A percentile compares a stretch with the other conserved stretches of the same genome.
Conservation (phyloP, 441 rosid species). For the Cnidoscolus chayamansa region DNA sequence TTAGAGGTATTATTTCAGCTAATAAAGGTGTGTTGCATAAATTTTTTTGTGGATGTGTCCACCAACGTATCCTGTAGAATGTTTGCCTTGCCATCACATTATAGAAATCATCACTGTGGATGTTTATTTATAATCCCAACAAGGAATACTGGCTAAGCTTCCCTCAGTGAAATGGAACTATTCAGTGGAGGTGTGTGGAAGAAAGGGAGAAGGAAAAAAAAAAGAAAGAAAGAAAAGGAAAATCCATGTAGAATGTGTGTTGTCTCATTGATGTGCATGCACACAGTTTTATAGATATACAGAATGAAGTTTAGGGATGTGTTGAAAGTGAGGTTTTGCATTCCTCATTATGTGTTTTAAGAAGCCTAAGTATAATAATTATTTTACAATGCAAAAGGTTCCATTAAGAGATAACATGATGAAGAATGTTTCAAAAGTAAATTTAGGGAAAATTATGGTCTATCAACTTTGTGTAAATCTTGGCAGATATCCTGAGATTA, state of each 20-base stretch:
- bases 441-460: conserved; percentile 14
- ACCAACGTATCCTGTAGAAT: not conserved
- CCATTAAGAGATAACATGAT: not conserved
- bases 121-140: not conserved
- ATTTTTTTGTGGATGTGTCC: not conserved
- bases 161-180: not conserved
- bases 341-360: not conserved
- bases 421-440: not conserved
- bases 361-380: conserved; percentile 11
- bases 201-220: not conserved
- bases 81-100: not conserved
- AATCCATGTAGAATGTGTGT: not conserved
- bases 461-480: not conserved
- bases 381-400: conserved; percentile 11
- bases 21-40: not conserved
- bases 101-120: not conserved
- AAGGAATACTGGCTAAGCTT: not conserved
- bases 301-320: no score
- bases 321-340: no score
- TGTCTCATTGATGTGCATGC: not conserved
- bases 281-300: not conserved
- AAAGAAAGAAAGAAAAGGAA: not conserved
- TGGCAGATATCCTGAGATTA: not conserved
- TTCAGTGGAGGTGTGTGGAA: not conserved
- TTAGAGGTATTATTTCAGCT: not conserved